Conservation (phyloP, 495 filamentous ascomycete species). For the Aspergillus steynii region DNA sequence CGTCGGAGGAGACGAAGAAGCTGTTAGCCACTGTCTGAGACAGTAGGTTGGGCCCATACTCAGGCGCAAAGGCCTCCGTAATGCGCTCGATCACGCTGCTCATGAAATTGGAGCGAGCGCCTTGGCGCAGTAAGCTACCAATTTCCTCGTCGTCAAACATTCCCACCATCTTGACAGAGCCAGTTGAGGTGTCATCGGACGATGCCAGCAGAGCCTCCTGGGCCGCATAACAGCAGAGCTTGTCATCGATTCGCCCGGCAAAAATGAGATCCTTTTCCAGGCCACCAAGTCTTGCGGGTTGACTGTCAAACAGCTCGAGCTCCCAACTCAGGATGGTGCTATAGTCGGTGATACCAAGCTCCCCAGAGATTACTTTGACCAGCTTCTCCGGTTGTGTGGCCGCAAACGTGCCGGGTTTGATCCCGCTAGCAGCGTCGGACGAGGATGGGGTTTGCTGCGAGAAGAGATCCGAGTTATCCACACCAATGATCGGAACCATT, state of each 20-base stretch:
- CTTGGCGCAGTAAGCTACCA: slow-evolving; percentile 85
- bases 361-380: slow-evolving; percentile 74
- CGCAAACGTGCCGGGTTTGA: slow-evolving; percentile 61
- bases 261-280: slow-evolving; percentile 94
- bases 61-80: slow-evolving; percentile 63
- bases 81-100: slow-evolving; percentile 76
- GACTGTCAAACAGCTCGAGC: slow-evolving; percentile 91
- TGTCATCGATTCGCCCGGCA: slow-evolving; percentile 93
- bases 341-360: slow-evolving; percentile 68
- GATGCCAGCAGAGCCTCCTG: slow-evolving; percentile 80
- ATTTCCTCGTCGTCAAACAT: slow-evolving; percentile 98
- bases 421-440: slow-evolving; percentile 30
- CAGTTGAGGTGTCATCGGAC: slow-evolving; percentile 47
- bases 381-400: slow-evolving; percentile 81
- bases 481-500: slow-evolving; percentile 89
- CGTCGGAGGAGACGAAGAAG: slow-evolving; percentile 91
- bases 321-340: slow-evolving; percentile 90
- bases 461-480: slow-evolving; percentile 70
- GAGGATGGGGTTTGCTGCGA: slow-evolving; percentile 21
- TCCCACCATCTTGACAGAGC: slow-evolving; percentile 78
- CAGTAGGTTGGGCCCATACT: slow-evolving; percentile 65
- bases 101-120: slow-evolving; percentile 85
- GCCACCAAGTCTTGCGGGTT: slow-evolving; percentile 81
- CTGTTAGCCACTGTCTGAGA: slow-evolving; percentile 87
- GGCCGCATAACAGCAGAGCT: slow-evolving; percentile 91